These are phyloP conservation scores for Cutaneotrichosporon curvatum DNA, from an alignment of 1,284 basidiomycete genomes.

Conservation along the genomic window DNA sequence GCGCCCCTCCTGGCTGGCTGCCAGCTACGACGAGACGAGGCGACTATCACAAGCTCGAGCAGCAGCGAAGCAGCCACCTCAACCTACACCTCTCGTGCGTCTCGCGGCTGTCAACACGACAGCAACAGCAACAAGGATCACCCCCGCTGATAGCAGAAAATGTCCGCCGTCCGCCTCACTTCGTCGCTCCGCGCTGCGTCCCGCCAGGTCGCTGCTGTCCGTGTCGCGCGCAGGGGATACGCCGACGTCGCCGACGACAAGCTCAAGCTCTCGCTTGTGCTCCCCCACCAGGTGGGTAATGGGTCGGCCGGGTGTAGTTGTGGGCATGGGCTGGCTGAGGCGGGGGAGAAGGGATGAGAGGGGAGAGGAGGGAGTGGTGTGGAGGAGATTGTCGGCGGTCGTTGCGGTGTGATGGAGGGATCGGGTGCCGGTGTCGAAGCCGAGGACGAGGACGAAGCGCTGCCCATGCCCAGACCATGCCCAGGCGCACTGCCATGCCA, in stretches of 20 bases:
- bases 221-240: conserved; percentile 65
- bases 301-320: background rate
- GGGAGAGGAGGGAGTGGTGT: background rate
- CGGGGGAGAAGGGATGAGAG: background rate
- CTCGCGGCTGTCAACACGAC: too few relatives aligned
- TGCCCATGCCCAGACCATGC: too few relatives aligned
- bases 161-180: conserved; percentile 39
- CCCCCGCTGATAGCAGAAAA: conserved; percentile 12
- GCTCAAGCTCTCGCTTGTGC: conserved; percentile 75
- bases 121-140: too few relatives aligned
- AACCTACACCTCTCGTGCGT: background rate
- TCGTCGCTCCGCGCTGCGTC: conserved; percentile 42
- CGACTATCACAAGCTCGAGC: too few relatives aligned
- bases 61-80: too few relatives aligned
- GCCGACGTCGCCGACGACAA: conserved; percentile 61
- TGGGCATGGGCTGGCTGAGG: too few relatives aligned
- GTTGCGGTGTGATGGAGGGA: background rate
- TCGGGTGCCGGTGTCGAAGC: too few relatives aligned
- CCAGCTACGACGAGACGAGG: too few relatives aligned
- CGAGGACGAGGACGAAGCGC: too few relatives aligned
- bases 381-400: too few relatives aligned
- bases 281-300: conserved; percentile 82
- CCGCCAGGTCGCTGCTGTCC: conserved; percentile 35
- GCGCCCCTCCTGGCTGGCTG: too few relatives aligned
- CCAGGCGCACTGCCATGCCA: too few relatives aligned